These are phyloP conservation scores for Trichosanthes cucumerina DNA, from an alignment of 306 rosid species.

Conservation along the genomic window DNA sequence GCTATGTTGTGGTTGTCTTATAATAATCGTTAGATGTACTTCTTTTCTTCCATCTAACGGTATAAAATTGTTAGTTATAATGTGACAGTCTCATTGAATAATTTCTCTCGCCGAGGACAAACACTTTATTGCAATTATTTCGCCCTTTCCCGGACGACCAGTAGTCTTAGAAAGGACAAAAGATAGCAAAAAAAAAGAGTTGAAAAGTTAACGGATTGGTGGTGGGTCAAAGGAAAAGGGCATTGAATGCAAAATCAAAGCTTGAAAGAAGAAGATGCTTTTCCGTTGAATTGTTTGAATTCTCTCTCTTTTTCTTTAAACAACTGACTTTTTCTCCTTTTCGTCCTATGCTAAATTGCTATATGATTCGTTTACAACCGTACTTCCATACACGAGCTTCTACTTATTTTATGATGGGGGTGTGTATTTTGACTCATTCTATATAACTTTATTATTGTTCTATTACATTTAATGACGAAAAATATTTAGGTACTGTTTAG, in stretches of 20 bases:
- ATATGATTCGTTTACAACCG: background rate
- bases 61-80: too few relatives aligned
- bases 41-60: too few relatives aligned
- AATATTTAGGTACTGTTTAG: too few relatives aligned
- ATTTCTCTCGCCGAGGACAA: too few relatives aligned
- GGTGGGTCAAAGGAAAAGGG: slow-evolving; percentile 3
- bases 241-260: slow-evolving; percentile 4
- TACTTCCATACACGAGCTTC: background rate
- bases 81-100: too few relatives aligned
- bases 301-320: background rate
- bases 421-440: too few relatives aligned
- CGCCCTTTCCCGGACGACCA: background rate
- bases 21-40: too few relatives aligned
- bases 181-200: background rate
- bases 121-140: background rate
- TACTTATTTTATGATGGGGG: too few relatives aligned
- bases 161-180: slow-evolving; percentile 3
- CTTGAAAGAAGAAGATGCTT: background rate
- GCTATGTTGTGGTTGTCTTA: too few relatives aligned
- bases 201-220: background rate
- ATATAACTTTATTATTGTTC: too few relatives aligned
- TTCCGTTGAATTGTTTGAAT: background rate
- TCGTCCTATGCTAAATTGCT: background rate
- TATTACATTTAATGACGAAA: too few relatives aligned
- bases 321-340: background rate